Evolutionary conservation across 345 rosid species (phyloP).

Genomic region (Aegle marmelos): DNA sequence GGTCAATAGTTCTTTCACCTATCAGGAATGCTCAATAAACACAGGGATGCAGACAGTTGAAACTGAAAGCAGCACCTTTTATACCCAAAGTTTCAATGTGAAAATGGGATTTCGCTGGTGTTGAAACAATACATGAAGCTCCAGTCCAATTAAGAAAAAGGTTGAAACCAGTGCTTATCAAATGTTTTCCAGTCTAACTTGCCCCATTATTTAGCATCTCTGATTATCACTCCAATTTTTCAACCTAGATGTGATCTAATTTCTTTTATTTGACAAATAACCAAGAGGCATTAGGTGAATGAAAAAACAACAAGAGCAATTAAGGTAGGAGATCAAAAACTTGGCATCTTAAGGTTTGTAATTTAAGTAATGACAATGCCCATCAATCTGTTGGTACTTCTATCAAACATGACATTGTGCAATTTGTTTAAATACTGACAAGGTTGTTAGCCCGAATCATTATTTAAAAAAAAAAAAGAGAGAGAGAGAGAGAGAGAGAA

Average conservation of each 20-base stretch:
- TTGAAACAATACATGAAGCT: neutral
- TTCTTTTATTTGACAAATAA: neutral
- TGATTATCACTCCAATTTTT: neutral
- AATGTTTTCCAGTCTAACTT: neutral
- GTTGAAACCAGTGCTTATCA: neutral
- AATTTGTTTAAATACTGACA: neutral
- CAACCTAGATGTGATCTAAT: neutral
- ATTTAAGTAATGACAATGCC: neutral
- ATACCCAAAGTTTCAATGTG: neutral
- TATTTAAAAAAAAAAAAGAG: neutral
- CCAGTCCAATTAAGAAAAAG: neutral
- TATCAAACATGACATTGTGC: neutral
- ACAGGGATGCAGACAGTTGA: neutral
- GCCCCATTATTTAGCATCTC: neutral
- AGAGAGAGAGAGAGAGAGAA: no score
- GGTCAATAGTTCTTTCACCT: neutral
- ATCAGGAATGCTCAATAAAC: neutral
- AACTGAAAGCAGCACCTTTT: neutral
- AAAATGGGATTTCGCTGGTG: neutral
- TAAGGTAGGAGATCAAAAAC: no score
- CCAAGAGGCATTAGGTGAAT: no score
- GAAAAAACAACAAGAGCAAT: no score
- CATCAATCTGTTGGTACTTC: neutral
- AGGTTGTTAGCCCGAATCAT: neutral
- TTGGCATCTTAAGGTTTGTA: neutral